phyloP scores from a whole-genome alignment of 345 rosid species.

The Firmiana major region DNA sequence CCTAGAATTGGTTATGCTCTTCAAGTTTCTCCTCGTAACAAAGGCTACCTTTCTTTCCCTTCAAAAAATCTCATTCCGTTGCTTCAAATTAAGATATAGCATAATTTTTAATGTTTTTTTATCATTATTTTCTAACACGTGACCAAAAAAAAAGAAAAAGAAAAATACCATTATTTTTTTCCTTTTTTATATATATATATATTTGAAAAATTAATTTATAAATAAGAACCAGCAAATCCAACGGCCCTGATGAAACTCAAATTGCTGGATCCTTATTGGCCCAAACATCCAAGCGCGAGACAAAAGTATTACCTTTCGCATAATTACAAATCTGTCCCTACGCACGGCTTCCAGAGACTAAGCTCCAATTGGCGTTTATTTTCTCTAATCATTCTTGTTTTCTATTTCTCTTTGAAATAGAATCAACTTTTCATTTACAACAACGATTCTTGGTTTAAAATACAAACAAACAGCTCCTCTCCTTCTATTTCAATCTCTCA shows the following conservation, averaged over 20 bases:
- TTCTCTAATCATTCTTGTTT: not conserved
- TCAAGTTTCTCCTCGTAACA: not conserved
- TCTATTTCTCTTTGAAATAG: not conserved
- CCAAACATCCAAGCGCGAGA: not conserved
- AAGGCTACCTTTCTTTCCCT: constrained; percentile 7
- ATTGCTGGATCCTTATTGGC: constrained; percentile 12
- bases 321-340: constrained; percentile 32
- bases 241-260: constrained; percentile 22
- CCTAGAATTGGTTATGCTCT: not conserved
- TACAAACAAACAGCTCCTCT: not conserved
- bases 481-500: not conserved
- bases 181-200: not conserved
- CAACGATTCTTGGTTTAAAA: constrained; percentile 1
- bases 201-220: not conserved
- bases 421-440: constrained; percentile 1
- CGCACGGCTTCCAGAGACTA: constrained; percentile 3
- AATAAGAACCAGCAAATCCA: constrained; percentile 21
- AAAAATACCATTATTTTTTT: not conserved
- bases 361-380: not conserved
- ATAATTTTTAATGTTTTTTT: not conserved
- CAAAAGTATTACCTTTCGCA: not conserved
- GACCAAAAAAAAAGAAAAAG: not conserved
- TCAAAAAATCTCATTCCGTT: constrained; percentile 2
- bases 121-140: not conserved
- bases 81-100: constrained; percentile 11